phyloP scores from a whole-genome alignment of 306 rosid species.

The Prunus dulcis region DNA sequence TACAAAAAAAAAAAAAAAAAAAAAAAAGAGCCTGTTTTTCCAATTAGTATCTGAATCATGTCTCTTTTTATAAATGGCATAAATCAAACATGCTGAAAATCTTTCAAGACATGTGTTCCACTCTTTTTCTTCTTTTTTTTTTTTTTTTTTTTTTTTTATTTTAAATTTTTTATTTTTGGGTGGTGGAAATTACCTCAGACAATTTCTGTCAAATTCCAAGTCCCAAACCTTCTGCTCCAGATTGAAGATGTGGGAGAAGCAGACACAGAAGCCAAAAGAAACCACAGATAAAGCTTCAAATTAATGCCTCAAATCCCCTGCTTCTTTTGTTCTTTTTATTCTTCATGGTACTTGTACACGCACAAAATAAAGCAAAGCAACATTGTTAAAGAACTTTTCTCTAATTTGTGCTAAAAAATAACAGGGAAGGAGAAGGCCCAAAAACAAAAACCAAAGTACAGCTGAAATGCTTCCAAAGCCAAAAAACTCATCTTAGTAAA shows the following conservation, averaged over 20 bases:
- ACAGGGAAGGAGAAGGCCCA: neutral
- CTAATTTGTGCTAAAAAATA: neutral
- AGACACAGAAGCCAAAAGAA: neutral
- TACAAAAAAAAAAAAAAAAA: neutral
- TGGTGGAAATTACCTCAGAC: neutral
- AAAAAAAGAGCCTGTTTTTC: neutral
- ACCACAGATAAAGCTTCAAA: neutral
- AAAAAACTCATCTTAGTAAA: neutral
- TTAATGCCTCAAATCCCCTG: neutral
- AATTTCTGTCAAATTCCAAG: neutral
- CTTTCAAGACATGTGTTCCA: neutral
- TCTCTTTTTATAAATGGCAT: conserved; percentile 3
- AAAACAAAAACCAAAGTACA: neutral
- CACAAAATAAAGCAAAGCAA: conserved; percentile 3
- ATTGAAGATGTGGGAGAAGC: conserved; percentile 8
- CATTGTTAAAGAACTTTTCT: neutral
- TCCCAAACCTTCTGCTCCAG: neutral
- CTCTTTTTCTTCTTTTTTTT: neutral
- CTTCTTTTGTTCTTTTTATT: neutral
- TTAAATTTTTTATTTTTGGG: no score
- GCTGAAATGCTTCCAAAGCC: neutral
- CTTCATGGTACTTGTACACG: neutral
- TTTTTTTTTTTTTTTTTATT: accelerated
- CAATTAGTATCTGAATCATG: no score
- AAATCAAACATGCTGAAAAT: conserved; percentile 14